Evolutionary conservation across 257 asterid species (phyloP), one percentile per base, ranked within the genome.

Genomic region (Plantago major): DNA sequence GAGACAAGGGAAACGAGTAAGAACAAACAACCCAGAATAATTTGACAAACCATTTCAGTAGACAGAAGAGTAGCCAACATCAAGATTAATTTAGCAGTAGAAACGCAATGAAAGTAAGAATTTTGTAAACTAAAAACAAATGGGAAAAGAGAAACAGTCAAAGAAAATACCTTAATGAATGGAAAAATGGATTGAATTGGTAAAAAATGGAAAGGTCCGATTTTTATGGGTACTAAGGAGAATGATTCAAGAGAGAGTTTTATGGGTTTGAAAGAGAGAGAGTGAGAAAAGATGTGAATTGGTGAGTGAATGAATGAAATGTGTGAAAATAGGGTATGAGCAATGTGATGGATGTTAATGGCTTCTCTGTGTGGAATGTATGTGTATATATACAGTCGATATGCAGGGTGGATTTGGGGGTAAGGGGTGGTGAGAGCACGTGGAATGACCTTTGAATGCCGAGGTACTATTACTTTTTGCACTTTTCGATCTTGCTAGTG

Each of bases 381-480:
- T 60, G 48, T 62, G 17, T 62, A 48, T 62, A 15, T 46, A 47
- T 42, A 26, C 11, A 42, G 55, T 10, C 17, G 33, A 19, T 11
- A 58, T 37, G 22, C 17, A 14, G 53, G 26, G 43, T 11, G 60
- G 50, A 53, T n/a, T 22, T 2, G 58, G 5, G 55, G 10, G 9
- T 13, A 14, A 8, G 58, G 63, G 28, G 66, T 7, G 42, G 56
- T 42, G 30, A 45, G 42, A 66, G 76, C 87, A 78, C 84, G 87
- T 75, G 87, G 74, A 74, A 45, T 72, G 66, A 81, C 87, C 76
- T 73, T 71, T 65, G 47, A 58, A 28, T 26, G 54, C 55, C 17
- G 42, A 37, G 58, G 48, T 63, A 6, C 42, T 50, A 12, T 42
- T 33, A 1, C 49, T 15, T 46, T 67, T 61, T 60, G 12, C 5